Evolutionary conservation across 2,329 filamentous ascomycete species (phyloP), one percentile per base, ranked within the genome.

Genomic region (Xylaria sp.): DNA sequence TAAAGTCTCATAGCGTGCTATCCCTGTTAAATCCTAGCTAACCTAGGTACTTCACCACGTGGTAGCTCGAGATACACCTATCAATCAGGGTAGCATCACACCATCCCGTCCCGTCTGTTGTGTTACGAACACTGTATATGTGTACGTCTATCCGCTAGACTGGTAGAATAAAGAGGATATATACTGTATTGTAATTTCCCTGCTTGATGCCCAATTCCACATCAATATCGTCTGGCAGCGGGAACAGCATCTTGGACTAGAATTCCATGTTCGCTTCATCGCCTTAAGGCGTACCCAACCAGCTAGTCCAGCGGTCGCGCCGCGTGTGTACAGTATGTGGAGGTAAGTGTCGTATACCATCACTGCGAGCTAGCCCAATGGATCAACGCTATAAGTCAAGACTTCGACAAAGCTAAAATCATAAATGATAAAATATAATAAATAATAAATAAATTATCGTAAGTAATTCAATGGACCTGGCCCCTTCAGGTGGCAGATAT

Each of bases 131-230:
- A 31, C 56, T 31, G 39, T 25, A 23, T 6, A 58, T 31, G 39
- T 25, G 13, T 6, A 58, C 18, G 7, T 37, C 37, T 20, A 55
- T 37, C 9, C 25, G 28, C 18, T 44, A 6, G 13, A 18, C 28
- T 44, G 41, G 41, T 46, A 46, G 18, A 46, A 37, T 55, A 34
- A 31, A 55, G 18, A 55, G 28, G 7, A 54, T 34, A 34, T 52
- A 3, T 23, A 6, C 20, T 25, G 37, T n/a, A 46, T 18, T 58
- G 23, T 31, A 28, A 46, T 58, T 58, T 31, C 41, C 15, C 20
- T 31, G 7, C 15, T 46, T 58, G 39, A 58, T 58, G 56, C 56
- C 56, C 56, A 58, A 58, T 31, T 58, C 39, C 37, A 31, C 20
- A 28, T 25, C 18, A 20, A 23, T 34, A 56, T 13, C 8, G 12